Evolutionary conservation across 441 rosid species (phyloP).

Genomic region (Gossypium trilobum): DNA sequence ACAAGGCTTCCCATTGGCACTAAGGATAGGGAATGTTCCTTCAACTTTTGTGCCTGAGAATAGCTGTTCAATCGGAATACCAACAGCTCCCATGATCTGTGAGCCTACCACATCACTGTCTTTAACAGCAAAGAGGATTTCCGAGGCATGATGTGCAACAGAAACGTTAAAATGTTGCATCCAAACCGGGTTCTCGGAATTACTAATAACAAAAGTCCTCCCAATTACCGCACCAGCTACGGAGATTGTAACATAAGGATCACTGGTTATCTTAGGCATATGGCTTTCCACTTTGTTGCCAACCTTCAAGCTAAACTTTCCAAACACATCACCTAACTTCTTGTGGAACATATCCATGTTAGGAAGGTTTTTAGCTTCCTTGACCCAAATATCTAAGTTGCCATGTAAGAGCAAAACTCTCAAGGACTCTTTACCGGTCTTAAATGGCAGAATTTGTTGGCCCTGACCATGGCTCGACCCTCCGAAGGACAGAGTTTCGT

Average conservation of each 20-base stretch:
- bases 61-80: conserved; percentile 41
- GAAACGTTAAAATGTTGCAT: conserved; percentile 55
- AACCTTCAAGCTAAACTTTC: conserved; percentile 23
- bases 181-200: conserved; percentile 54
- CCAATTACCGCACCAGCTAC: conserved; percentile 45
- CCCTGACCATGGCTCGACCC: conserved; percentile 46
- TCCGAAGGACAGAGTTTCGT: conserved; percentile 36
- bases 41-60: conserved; percentile 35
- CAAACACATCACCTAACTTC: conserved; percentile 38
- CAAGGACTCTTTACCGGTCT: conserved; percentile 37
- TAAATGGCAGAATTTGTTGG: conserved; percentile 35
- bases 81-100: conserved; percentile 49
- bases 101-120: conserved; percentile 52
- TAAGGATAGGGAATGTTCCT: conserved; percentile 47
- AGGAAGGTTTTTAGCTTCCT: conserved; percentile 51
- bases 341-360: conserved; percentile 53
- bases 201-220: conserved; percentile 50
- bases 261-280: conserved; percentile 50
- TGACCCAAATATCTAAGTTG: conserved; percentile 52
- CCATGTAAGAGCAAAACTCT: conserved; percentile 45
- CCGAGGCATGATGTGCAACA: conserved; percentile 48
- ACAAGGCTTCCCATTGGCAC: conserved; percentile 41
- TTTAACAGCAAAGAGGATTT: conserved; percentile 51
- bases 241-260: conserved; percentile 53
- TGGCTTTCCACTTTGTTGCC: conserved; percentile 34